These are phyloP conservation scores for Pythium periplocum DNA, from an alignment of 352 stramenopile species.

Conservation along the genomic window DNA sequence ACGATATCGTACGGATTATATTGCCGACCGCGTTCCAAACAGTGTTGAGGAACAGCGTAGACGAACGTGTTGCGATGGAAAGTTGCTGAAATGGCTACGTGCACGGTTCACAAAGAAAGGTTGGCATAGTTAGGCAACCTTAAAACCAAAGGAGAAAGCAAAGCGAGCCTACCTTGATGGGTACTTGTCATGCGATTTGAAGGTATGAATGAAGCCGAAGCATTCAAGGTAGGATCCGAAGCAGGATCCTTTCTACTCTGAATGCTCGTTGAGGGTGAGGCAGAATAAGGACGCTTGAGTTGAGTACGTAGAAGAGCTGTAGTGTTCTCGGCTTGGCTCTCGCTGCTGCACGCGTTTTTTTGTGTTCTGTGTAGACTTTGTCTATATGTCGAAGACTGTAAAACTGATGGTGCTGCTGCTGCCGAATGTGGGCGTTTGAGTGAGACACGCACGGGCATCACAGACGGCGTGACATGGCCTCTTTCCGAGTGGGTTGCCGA, in stretches of 20 bases:
- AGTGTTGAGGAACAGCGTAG: slow-evolving; percentile 59
- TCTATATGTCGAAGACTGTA: too few species aligned
- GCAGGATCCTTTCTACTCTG: background rate
- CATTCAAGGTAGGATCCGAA: background rate
- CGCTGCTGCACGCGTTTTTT: background rate
- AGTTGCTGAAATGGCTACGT: slow-evolving; percentile 6
- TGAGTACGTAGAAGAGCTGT: background rate
- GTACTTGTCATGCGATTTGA: background rate
- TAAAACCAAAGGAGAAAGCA: slow-evolving; percentile 2
- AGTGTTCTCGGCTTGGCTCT: background rate
- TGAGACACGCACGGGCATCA: too few species aligned
- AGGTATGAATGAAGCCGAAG: background rate
- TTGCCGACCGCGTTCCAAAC: slow-evolving; percentile 28
- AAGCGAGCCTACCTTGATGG: background rate
- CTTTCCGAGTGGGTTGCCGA: too few species aligned
- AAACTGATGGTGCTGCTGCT: too few species aligned
- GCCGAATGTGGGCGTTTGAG: too few species aligned
- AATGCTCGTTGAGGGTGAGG: slow-evolving; percentile 2
- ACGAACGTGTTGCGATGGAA: slow-evolving; percentile 49
- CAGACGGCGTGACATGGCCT: too few species aligned
- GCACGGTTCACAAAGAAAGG: too few species aligned
- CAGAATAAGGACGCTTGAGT: slow-evolving; percentile 14
- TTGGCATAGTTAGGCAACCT: background rate
- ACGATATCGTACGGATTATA: slow-evolving; percentile 74
- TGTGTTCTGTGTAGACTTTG: background rate